Evolutionary conservation across 1,139 yeast genomes (phyloP).

Genomic region (Arxiozyma telluris): DNA sequence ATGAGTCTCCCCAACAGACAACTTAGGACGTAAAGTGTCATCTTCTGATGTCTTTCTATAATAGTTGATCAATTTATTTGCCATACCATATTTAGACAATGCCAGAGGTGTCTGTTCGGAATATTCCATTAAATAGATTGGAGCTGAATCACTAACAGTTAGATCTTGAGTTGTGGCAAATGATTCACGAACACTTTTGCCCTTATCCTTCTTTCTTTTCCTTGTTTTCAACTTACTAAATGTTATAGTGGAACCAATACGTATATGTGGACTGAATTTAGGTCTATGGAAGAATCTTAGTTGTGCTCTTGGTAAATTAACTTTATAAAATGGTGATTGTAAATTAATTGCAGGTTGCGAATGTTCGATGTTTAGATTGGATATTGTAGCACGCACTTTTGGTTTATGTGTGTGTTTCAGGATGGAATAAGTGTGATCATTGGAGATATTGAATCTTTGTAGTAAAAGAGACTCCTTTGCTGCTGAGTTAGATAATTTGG

Average conservation of each 20-base stretch:
- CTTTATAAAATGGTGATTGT: slow-evolving; percentile 89
- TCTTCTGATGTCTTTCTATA: slow-evolving; percentile 77
- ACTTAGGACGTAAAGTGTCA: slow-evolving; percentile 79
- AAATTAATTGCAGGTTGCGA: slow-evolving; percentile 78
- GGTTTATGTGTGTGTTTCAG: slow-evolving; percentile 82
- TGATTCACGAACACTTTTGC: slow-evolving; percentile 67
- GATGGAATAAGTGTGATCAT: slow-evolving; percentile 77
- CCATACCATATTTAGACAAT: slow-evolving; percentile 90
- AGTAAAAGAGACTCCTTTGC: slow-evolving; percentile 31
- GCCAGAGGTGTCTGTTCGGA: slow-evolving; percentile 84
- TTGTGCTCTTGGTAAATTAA: slow-evolving; percentile 57
- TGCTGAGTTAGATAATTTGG: slow-evolving; percentile 6
- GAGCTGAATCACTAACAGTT: slow-evolving; percentile 75
- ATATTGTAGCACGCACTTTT: slow-evolving; percentile 86
- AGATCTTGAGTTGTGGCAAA: slow-evolving; percentile 66
- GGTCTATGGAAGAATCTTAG: slow-evolving; percentile 78
- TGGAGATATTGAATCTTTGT: slow-evolving; percentile 69
- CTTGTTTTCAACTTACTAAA: slow-evolving; percentile 73
- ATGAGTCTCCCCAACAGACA: slow-evolving; percentile 89
- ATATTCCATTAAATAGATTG: slow-evolving; percentile 73
- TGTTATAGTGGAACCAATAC: slow-evolving; percentile 69
- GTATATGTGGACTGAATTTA: slow-evolving; percentile 46
- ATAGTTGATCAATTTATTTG: slow-evolving; percentile 84
- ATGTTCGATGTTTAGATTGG: slow-evolving; percentile 86
- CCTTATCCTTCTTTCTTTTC: slow-evolving; percentile 83